These are phyloP conservation scores for Henningerozyma blattae DNA, from an alignment of 805 yeast genomes.

Conservation along the genomic window DNA sequence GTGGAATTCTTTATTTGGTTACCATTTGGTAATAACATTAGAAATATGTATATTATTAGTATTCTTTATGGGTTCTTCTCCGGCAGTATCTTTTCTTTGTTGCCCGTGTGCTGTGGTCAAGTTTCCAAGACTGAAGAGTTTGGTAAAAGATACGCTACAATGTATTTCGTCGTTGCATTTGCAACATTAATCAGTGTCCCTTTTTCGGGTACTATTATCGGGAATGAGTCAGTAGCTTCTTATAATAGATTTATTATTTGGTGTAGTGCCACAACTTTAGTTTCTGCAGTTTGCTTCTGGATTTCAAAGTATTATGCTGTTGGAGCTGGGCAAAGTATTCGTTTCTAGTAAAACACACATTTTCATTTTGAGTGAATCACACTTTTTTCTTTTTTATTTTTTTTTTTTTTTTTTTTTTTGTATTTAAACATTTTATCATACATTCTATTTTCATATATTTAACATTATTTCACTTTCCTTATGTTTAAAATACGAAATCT, in stretches of 20 bases:
- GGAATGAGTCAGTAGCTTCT: constrained; percentile 22
- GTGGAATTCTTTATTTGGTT: constrained; percentile 28
- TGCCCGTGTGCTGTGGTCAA: constrained; percentile 49
- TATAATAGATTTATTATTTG: constrained; percentile 30
- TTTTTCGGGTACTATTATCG: constrained; percentile 38
- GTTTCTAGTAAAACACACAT: too few species aligned
- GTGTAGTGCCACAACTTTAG: constrained; percentile 26
- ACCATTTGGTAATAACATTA: constrained; percentile 26
- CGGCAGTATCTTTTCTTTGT: constrained; percentile 41
- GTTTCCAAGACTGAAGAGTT: constrained; percentile 41
- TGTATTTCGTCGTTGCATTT: constrained; percentile 47
- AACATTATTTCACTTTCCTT: too few species aligned
- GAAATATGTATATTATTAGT: constrained; percentile 32
- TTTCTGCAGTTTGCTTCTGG: constrained; percentile 29
- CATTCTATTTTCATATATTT: too few species aligned
- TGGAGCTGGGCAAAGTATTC: too few species aligned
- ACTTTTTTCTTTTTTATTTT: too few species aligned
- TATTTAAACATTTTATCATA: too few species aligned
- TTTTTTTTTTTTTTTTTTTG: too few species aligned
- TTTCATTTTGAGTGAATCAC: too few species aligned
- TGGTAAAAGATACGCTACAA: constrained; percentile 44
- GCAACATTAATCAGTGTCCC: constrained; percentile 39
- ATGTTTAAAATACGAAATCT: too few species aligned
- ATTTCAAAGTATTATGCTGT: constrained; percentile 35
- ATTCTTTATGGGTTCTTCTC: constrained; percentile 41